A percentile compares a stretch with the other conserved stretches of the same genome.
These are phyloP conservation scores for Xylariaceae sp. DNA, from an alignment of 2,329 filamentous ascomycete genomes.

Conservation along the genomic window DNA sequence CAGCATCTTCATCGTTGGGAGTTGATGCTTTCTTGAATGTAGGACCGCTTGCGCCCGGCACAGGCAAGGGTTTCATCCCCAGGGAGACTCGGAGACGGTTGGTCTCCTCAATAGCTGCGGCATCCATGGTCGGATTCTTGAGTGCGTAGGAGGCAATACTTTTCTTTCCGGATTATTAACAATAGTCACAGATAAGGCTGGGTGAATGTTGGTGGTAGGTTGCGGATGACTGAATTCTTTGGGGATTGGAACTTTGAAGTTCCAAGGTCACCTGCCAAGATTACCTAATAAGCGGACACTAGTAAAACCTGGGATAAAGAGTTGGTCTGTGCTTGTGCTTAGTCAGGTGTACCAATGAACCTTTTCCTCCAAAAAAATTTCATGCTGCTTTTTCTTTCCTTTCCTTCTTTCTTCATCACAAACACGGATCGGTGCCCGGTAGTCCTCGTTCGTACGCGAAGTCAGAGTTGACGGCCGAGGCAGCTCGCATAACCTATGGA, in stretches of 20 bases:
- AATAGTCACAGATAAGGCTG: not conserved
- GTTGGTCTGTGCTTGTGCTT: constrained; percentile 4
- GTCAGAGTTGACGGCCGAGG: constrained; percentile 76
- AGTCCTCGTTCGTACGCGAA: constrained; percentile 65
- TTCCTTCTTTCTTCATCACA: constrained; percentile 41
- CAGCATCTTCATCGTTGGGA: constrained; percentile 58
- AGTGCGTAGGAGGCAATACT: not conserved
- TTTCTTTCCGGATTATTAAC: not conserved
- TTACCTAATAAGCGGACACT: not conserved
- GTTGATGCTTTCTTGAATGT: constrained; percentile 41
- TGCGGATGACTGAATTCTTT: not conserved
- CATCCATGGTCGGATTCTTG: constrained; percentile 52
- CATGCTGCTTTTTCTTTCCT: constrained; percentile 38
- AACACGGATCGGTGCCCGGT: constrained; percentile 80
- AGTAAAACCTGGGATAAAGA: not conserved
- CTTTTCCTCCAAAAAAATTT: constrained; percentile 27
- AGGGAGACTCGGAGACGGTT: constrained; percentile 89
- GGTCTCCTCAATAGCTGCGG: constrained; percentile 85
- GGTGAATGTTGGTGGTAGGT: not conserved
- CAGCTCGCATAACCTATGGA: constrained; percentile 83
- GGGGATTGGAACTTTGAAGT: not conserved
- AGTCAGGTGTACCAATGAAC: constrained; percentile 2
- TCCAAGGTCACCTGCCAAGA: not conserved
- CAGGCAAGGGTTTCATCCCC: constrained; percentile 86
- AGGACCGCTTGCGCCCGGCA: constrained; percentile 64